Base-by-base conservation (phyloP, 352 stramenopile genomes). In the Phytophthora tubulina region DNA sequence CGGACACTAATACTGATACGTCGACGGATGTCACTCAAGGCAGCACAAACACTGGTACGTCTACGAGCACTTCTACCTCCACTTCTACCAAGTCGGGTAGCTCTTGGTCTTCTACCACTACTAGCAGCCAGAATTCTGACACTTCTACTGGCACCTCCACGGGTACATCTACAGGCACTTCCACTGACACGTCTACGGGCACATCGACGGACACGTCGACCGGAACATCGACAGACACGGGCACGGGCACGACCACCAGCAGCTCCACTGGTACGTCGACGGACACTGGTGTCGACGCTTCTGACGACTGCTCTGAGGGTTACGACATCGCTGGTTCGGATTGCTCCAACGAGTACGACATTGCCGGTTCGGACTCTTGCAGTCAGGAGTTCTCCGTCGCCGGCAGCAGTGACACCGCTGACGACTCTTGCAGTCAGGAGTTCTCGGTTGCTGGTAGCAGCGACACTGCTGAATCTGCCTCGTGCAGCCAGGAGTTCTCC, bases 311-410 rank as follows among this genome's bases (percentile, higher is more conserved):
- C 58, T 66, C 21, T 11, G 32, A 79, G n/a, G 73, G 66, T 17
- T 63, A 50, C 10, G 70, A 79, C 66, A 80, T 82, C 36, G 77
- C 70, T 38, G 69, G 69, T 14, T 67, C 52, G 0, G 73, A 84
- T 44, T 86, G 78, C 57, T 46, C 30, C 42, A 48, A 77, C 4
- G 71, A 79, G 62, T 67, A 59, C 21, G 68, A 78, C 38, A 58
- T 81, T 6, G 69, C 73, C 9, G 73, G 66, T 13, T 70, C 71
- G 6, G 70, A 75, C 14, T 75, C 67, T 21, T 84, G 76, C 58
- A 75, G 62, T 11, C 54, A 84, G 46, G 73, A 76, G 35, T 67
- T 73, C 11, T 72, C 73, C 35, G 56, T 75, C 5, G 67, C 74
- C 13, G 73, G 58, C n/a, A 70, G 59, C 32, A 64, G 62, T 6